Evolutionary conservation across 495 filamentous ascomycete genomes (phyloP).

Genomic region (Neurospora sp.): DNA sequence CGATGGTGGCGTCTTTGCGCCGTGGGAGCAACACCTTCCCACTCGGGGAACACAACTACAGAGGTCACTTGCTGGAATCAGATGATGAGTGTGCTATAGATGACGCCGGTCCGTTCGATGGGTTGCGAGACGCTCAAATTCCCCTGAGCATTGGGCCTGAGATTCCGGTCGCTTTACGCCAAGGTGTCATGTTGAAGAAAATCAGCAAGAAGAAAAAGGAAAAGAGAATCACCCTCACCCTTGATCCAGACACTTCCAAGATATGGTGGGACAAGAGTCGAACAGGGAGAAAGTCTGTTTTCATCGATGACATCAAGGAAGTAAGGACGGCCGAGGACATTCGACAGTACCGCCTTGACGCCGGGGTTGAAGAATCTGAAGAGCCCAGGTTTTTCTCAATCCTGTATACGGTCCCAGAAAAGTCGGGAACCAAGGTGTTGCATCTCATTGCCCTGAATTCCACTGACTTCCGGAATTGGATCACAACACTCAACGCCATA

Average conservation of each 20-base stretch:
- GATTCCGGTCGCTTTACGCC: conserved; percentile 57
- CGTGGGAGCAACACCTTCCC: not conserved
- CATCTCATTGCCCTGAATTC: conserved; percentile 72
- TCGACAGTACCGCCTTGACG: conserved; percentile 79
- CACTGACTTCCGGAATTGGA: conserved; percentile 66
- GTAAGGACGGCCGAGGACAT: conserved; percentile 80
- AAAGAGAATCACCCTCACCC: conserved; percentile 61
- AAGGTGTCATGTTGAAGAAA: conserved; percentile 68
- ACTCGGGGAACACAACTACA: not conserved
- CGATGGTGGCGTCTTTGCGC: not conserved
- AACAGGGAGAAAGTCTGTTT: conserved; percentile 63
- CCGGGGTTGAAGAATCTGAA: conserved; percentile 49
- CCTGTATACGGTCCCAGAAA: conserved; percentile 65
- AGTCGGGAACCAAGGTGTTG: conserved; percentile 59
- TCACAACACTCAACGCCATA: conserved; percentile 66
- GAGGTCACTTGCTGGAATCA: conserved; percentile 33
- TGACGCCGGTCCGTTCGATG: conserved; percentile 13
- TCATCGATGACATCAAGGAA: conserved; percentile 89
- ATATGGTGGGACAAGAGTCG: conserved; percentile 79
- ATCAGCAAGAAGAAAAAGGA: conserved; percentile 69
- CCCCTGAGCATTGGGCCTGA: conserved; percentile 48
- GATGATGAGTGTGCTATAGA: conserved; percentile 48
- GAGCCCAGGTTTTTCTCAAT: conserved; percentile 80
- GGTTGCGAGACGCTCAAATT: conserved; percentile 18
- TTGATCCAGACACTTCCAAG: conserved; percentile 73